phyloP scores from a whole-genome alignment of 2,329 filamentous ascomycete species.

The Stachybotrys echinatus region DNA sequence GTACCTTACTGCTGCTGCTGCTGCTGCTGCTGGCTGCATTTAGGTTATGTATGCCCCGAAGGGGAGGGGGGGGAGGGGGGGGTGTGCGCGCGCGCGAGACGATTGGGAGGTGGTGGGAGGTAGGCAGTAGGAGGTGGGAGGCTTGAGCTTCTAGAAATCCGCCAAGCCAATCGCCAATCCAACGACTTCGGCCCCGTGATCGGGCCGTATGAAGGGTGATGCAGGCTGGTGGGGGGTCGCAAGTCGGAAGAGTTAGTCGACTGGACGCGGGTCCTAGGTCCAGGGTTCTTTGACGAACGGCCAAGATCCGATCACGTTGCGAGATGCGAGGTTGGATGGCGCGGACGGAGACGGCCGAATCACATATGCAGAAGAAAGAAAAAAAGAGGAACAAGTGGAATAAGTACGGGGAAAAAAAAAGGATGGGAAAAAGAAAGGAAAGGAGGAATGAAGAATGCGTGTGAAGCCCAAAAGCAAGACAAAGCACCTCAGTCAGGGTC shows the following conservation, averaged over 20 bases:
- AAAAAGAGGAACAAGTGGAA: neutral
- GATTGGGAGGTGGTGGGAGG: neutral
- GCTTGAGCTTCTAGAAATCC: neutral
- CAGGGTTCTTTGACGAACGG: neutral
- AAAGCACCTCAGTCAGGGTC: neutral
- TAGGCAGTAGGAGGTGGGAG: neutral
- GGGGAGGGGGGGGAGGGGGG: neutral
- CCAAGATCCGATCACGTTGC: neutral
- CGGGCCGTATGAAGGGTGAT: neutral
- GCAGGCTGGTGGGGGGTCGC: neutral
- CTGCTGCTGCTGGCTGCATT: neutral
- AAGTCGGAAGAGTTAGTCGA: neutral
- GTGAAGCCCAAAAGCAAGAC: neutral
- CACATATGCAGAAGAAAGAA: neutral
- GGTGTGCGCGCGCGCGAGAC: neutral
- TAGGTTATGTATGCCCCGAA: neutral
- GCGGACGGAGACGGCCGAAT: neutral
- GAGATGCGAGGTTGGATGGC: neutral
- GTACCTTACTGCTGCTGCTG: neutral
- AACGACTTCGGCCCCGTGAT: slow-evolving; percentile 1
- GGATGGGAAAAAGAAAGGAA: neutral
- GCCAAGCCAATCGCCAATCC: neutral
- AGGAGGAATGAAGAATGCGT: neutral
- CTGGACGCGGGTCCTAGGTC: neutral
- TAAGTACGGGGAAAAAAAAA: neutral